phyloP scores from a whole-genome alignment of 768 basidiomycete species.

The Leucocoprinus birnbaumii region DNA sequence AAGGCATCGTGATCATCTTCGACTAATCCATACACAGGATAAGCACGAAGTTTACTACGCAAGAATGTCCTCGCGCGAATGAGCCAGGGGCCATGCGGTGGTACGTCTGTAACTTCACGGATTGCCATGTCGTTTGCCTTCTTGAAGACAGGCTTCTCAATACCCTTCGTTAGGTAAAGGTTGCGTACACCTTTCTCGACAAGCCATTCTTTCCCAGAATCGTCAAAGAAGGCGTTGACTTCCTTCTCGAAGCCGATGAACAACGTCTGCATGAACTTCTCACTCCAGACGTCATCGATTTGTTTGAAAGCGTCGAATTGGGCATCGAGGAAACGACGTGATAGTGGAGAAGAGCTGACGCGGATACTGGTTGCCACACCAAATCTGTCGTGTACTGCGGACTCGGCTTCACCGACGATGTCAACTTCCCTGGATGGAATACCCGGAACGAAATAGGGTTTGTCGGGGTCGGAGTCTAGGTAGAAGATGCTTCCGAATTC shows the following conservation, averaged over 20 bases:
- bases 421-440: conserved; percentile 15
- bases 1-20: conserved; percentile 42
- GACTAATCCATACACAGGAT: conserved; percentile 34
- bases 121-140: conserved; percentile 6
- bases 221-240: conserved; percentile 20
- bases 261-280: conserved; percentile 23
- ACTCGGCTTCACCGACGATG: conserved; percentile 2
- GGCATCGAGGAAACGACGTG: conserved; percentile 22
- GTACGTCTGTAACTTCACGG: conserved; percentile 15
- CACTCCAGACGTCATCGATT: conserved; percentile 32
- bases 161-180: conserved; percentile 4
- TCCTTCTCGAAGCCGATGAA: conserved; percentile 26
- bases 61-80: conserved; percentile 8
- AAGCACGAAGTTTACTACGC: conserved; percentile 13
- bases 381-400: conserved; percentile 12
- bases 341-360: conserved; percentile 22
- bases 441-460: conserved; percentile 20
- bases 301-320: conserved; percentile 21
- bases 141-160: conserved; percentile 12
- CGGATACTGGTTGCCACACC: conserved; percentile 24
- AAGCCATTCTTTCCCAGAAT: conserved; percentile 25
- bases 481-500: conserved; percentile 5
- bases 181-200: conserved; percentile 17
- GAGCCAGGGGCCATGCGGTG: conserved; percentile 28
- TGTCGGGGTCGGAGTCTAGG: conserved; percentile 13